Conservation (phyloP, 2,329 filamentous ascomycete genomes). For the Diaporthe ilicicola region DNA sequence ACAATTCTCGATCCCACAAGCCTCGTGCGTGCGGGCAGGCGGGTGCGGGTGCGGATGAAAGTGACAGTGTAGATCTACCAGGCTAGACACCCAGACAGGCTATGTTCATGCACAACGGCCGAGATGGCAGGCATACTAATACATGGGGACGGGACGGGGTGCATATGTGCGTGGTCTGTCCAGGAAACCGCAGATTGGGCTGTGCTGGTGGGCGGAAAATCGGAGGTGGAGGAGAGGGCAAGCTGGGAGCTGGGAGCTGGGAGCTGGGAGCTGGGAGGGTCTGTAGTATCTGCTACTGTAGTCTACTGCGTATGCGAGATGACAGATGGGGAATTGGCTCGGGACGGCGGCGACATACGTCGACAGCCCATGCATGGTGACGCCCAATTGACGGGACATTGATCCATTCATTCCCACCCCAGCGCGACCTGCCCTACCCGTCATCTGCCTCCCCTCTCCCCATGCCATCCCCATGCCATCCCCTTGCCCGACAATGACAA, state of each 20-base stretch:
- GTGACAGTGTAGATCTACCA: slow-evolving; percentile 14
- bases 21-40: neutral
- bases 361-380: slow-evolving; percentile 11
- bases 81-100: neutral
- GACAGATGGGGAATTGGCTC: neutral
- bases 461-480: too few relatives aligned
- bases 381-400: neutral
- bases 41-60: neutral
- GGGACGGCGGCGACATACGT: too few relatives aligned
- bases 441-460: neutral
- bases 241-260: neutral
- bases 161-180: neutral
- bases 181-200: neutral
- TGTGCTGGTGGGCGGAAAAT: neutral
- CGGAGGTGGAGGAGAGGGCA: too few relatives aligned
- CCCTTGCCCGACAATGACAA: too few relatives aligned
- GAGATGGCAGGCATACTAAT: neutral
- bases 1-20: neutral
- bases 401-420: too few relatives aligned
- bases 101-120: neutral
- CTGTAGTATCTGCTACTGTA: too few relatives aligned
- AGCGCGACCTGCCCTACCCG: neutral
- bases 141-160: neutral
- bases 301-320: slow-evolving; percentile 10
- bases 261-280: neutral